Evolutionary conservation across 176 grass and related monocot species (phyloP).

Genomic region (Phoenix dactylifera): DNA sequence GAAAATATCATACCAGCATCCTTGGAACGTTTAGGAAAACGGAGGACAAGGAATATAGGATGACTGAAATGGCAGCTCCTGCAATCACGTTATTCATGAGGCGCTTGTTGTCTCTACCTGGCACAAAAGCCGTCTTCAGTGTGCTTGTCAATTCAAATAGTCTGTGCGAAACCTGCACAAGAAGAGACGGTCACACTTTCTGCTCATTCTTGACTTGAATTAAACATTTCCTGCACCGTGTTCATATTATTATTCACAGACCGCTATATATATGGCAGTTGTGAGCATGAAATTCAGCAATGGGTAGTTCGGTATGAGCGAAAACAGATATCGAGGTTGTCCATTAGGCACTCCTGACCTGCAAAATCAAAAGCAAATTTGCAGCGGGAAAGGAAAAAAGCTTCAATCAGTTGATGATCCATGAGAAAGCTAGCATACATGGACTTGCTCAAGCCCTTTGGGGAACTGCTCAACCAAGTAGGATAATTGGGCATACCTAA

Average conservation of each 20-base stretch:
- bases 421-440: not conserved
- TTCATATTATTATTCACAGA: not conserved
- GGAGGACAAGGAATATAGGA: constrained; percentile 10
- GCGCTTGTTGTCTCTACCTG: constrained; percentile 15
- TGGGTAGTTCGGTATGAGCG: constrained; percentile 14
- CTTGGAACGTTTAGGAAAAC: constrained; percentile 4
- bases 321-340: constrained; percentile 13
- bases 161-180: constrained; percentile 12
- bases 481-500: constrained; percentile 45
- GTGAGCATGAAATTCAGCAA: constrained; percentile 25
- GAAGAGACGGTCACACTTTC: not conserved
- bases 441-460: too few species aligned
- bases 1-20: constrained; percentile 4
- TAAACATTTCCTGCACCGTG: not conserved
- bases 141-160: constrained; percentile 10
- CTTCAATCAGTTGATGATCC: not conserved
- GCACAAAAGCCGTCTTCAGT: constrained; percentile 20
- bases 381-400: not conserved
- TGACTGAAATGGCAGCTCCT: not conserved
- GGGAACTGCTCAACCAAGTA: not conserved
- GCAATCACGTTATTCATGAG: constrained; percentile 12
- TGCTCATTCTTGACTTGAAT: not conserved
- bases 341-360: constrained; percentile 15
- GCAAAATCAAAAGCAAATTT: constrained; percentile 9
- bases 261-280: constrained; percentile 18